Evolutionary conservation across 345 rosid species (phyloP), one percentile per base, ranked within the genome.

Genomic region (Citrus trifoliata): DNA sequence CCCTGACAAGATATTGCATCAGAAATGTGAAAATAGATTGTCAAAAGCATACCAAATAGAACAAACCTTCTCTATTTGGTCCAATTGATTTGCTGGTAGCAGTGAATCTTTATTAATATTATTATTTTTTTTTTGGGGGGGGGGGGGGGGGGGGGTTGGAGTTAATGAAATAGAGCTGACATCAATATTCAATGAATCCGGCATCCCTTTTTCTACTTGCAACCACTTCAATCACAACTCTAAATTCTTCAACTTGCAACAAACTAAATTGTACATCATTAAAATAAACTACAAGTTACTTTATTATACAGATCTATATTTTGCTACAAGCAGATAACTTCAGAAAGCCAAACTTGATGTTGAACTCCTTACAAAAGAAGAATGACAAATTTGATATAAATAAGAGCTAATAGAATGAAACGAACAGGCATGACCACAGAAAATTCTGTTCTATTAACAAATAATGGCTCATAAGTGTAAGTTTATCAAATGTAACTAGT

Each of bases 1-100:
- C 71, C 98, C 97, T 95, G 89, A 68, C 76, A 82, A 61, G 75
- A 84, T 18, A 78, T 30, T 59, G 40, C 60, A 33, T 86, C 32
- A 68, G 77, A 58, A 59, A 60, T 42, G 30, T 13, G 37, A 27
- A 74, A 46, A 21, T 56, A 46, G 12, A 61, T 18, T 40, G 69
- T 30, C 21, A 32, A 71, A 33, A 73, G 24, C 59, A 59, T n/a
- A 58, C 55, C 22, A 37, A 12, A 22, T 21, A 58, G 6, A 65
- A 35, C 33, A 37, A 73, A 27, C 59, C 48, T 10, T 33, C 38
- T 18, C 58, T 53, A 53, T 16, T 53, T 53, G 22, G 22, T 53
- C 19, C 7, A 53, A 53, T 18, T 53, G 58, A 53, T 18, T 18
- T 14, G 58, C 19, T 5, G 22, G 58, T 53, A 5, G 6, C 58